A percentile compares a stretch with the other conserved stretches of the same genome.
phyloP scores from a whole-genome alignment of 2,329 filamentous ascomycete species.

The Scytalidium lignicola region DNA sequence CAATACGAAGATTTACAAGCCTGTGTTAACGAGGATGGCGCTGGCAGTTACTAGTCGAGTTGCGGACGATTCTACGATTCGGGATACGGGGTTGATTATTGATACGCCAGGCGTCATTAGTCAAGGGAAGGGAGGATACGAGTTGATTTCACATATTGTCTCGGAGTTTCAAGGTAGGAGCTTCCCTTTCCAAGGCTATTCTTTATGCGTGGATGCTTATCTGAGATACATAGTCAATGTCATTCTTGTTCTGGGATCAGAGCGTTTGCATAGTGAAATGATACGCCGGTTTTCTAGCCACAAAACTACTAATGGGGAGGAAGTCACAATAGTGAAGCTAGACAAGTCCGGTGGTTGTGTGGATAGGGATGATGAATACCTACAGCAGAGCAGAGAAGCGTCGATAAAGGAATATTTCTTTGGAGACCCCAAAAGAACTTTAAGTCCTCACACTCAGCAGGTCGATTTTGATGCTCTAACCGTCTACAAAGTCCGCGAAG shows the following conservation, averaged over 20 bases:
- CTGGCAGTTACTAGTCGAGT: slow-evolving; percentile 72
- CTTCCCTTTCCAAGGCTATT: neutral
- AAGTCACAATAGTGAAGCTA: slow-evolving; percentile 70
- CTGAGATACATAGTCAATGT: slow-evolving; percentile 55
- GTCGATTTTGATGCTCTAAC: slow-evolving; percentile 71
- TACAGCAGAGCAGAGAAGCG: slow-evolving; percentile 68
- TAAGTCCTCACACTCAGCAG: slow-evolving; percentile 84
- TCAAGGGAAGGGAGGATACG: slow-evolving; percentile 61
- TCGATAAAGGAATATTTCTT: slow-evolving; percentile 94
- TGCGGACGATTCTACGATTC: slow-evolving; percentile 67
- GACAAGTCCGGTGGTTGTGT: slow-evolving; percentile 84
- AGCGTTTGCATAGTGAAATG: slow-evolving; percentile 71
- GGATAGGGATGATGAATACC: slow-evolving; percentile 66
- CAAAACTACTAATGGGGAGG: slow-evolving; percentile 55
- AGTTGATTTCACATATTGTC: slow-evolving; percentile 75
- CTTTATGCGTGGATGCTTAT: neutral
- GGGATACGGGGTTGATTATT: slow-evolving; percentile 73
- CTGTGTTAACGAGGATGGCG: slow-evolving; percentile 70
- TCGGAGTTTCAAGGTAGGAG: slow-evolving; percentile 58
- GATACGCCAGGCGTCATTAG: slow-evolving; percentile 72
- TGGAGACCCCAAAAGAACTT: slow-evolving; percentile 66
- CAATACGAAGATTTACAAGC: slow-evolving; percentile 66
- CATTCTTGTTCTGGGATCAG: slow-evolving; percentile 76
- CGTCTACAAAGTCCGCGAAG: slow-evolving; percentile 64
- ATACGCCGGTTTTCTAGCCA: slow-evolving; percentile 58